A percentile compares a stretch with the other conserved stretches of the same genome.
Conservation (phyloP, 805 yeast genomes). For the Crinitomyces ghanaensis region DNA sequence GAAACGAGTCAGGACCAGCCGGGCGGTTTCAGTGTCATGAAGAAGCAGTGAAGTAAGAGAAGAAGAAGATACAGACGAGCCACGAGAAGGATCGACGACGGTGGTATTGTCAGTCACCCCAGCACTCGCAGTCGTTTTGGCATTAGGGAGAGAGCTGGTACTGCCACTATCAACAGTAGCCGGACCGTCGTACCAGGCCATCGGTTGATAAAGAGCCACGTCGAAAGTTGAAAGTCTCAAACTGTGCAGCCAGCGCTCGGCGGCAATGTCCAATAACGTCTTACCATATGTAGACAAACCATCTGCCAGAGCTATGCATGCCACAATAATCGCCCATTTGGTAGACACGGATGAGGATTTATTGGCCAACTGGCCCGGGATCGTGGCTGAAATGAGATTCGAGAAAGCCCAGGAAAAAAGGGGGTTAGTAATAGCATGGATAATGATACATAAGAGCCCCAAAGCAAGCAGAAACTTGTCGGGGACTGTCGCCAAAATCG, state of each 20-base stretch:
- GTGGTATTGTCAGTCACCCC: no score
- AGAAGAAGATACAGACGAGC: conserved; percentile 27
- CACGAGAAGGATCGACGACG: no score
- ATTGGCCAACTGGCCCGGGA: conserved; percentile 47
- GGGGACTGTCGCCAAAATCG: no score
- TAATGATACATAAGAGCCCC: conserved; percentile 37
- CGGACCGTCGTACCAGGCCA: conserved; percentile 19
- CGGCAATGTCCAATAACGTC: conserved; percentile 37
- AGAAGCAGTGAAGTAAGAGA: conserved; percentile 53
- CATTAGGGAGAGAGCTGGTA: no score
- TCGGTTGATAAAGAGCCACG: conserved; percentile 39
- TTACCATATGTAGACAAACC: conserved; percentile 47
- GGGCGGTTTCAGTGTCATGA: conserved; percentile 72
- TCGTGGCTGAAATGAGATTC: conserved; percentile 49
- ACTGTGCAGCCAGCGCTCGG: conserved; percentile 56
- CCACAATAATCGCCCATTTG: conserved; percentile 60
- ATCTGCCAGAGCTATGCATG: conserved; percentile 51
- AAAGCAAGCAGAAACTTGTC: conserved; percentile 22
- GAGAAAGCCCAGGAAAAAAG: conserved; percentile 71
- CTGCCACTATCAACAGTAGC: no score
- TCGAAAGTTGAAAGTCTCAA: conserved; percentile 41
- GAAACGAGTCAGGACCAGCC: conserved; percentile 53
- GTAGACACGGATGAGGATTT: conserved; percentile 16
- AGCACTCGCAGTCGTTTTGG: no score
- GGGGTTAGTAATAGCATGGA: conserved; percentile 60